Percentiles rank a stretch among this genome's conserved stretches.
Evolutionary conservation across 2,329 filamentous ascomycete genomes (phyloP).

Genomic region (Fusarium robinianum): DNA sequence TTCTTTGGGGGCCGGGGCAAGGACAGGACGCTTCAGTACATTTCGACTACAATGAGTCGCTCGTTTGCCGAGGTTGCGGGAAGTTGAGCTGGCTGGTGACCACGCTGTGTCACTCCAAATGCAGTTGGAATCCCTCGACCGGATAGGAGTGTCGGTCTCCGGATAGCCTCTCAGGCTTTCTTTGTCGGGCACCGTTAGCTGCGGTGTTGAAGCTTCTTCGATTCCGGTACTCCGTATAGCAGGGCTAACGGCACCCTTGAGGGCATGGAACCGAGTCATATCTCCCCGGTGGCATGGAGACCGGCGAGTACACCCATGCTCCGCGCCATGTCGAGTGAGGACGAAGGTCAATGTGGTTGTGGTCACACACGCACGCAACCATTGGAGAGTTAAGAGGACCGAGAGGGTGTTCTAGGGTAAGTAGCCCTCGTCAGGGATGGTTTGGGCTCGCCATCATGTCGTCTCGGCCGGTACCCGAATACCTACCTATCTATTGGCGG

Average conservation of each 20-base stretch:
- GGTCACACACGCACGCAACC: no score
- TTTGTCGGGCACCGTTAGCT: constrained; percentile 15
- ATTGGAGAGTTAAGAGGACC: no score
- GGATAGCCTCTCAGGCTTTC: constrained; percentile 18
- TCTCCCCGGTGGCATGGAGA: constrained; percentile 19
- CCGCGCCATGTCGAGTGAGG: no score
- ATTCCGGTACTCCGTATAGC: no score
- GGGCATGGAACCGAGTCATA: constrained; percentile 8
- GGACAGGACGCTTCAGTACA: constrained; percentile 8
- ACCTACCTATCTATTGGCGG: no score
- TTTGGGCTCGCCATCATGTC: no score
- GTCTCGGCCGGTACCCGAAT: no score
- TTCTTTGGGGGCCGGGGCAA: constrained; percentile 15
- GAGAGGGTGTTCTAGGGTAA: no score
- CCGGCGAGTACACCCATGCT: no score
- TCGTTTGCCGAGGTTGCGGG: constrained; percentile 18
- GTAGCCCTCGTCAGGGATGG: no score
- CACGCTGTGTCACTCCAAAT: constrained; percentile 22
- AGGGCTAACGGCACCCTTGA: constrained; percentile 12
- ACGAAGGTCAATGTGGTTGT: no score
- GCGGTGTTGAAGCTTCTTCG: constrained; percentile 18
- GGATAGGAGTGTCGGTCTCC: constrained; percentile 13
- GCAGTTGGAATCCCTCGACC: constrained; percentile 12
- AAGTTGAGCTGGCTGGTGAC: constrained; percentile 20
- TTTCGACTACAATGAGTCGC: constrained; percentile 14